Base-by-base conservation (phyloP, 225 moss, liverwort and hornwort species). In the Bryum argenteum region DNA sequence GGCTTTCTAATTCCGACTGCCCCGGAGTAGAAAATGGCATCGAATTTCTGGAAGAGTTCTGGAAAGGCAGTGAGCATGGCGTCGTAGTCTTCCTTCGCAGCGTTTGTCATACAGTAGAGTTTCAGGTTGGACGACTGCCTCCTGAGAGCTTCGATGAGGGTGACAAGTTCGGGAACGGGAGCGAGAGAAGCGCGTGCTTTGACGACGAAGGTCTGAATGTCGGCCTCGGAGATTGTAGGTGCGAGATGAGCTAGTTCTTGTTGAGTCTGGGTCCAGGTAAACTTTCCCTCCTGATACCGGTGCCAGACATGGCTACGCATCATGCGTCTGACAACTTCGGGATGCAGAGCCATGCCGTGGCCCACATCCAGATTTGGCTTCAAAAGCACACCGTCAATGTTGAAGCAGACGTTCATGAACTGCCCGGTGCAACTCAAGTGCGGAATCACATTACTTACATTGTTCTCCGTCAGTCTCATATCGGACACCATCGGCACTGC, bases 1-100 rank as follows among this genome's bases (percentile, higher is more conserved):
- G 81, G 55, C 23, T 77, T 81, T 24, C 71, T 62, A 48, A 62
- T 66, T 2, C 72, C 81, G 1, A 21, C 12, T 5, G 66, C 17
- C 2, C 45, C 57, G 2, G 76, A 80, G 43, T 28, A 75, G 42
- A 76, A 67, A 8, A 63, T 22, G 18, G 26, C 51, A 12, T 80
- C 54, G 22, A 81, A 54, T 8, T 20, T 28, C 66, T 17, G 26
- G 23, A 82, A 82, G 8, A 78, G 26, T 1, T 53, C 39, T 1
- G 73, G 81, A 33, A 55, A 78, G 10, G 39, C 20, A 2, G 67
- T n/a, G 19, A 54, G 24, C 1, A 77, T 23, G 48, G 16, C 59
- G 13, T 67, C 44, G 11, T 37, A 37, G 22, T 81, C 80, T 21
- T 18, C 66, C 52, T 45, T 23, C 16, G 58, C 43, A 4, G 54